phyloP scores from a whole-genome alignment of 1,284 basidiomycete species.

The Apiotrichum domesticum region DNA sequence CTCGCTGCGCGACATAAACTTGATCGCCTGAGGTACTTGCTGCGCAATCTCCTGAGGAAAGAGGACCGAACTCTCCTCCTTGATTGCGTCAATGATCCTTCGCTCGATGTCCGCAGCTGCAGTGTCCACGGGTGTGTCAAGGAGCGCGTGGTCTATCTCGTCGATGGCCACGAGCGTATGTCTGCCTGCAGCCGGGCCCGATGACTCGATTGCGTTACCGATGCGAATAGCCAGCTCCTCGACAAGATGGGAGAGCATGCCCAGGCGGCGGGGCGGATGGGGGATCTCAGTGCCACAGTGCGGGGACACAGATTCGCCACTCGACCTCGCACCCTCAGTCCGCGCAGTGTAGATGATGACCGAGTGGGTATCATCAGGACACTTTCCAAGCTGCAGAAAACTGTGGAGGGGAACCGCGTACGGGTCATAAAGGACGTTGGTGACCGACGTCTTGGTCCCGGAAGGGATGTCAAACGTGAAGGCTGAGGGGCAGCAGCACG shows the following conservation, averaged over 20 bases:
- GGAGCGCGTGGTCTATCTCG: constrained; percentile 1
- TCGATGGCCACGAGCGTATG: constrained; percentile 6
- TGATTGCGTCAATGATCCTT: not conserved
- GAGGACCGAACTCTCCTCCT: constrained; percentile 1
- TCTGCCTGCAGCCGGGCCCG: not conserved
- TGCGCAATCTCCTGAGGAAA: not conserved
- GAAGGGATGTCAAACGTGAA: constrained; percentile 1
- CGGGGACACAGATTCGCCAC: too few species aligned
- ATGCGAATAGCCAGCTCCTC: constrained; percentile 4
- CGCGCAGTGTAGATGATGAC: constrained; percentile 3
- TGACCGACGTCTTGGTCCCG: not conserved
- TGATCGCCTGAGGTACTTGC: not conserved
- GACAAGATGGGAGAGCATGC: constrained; percentile 7
- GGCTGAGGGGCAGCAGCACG: not conserved
- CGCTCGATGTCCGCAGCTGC: not conserved
- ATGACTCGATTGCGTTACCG: not conserved
- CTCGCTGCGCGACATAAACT: constrained; percentile 1
- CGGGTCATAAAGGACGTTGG: constrained; percentile 1
- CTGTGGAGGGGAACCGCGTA: not conserved
- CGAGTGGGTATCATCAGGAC: not conserved
- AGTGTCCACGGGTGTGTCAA: not conserved
- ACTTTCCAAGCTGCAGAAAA: constrained; percentile 1
- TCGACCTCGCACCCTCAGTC: not conserved
- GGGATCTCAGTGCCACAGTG: not conserved
- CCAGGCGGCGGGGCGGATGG: not conserved